Conservation (phyloP, 2,329 filamentous ascomycete species). For the Neoascochyta sp. region DNA sequence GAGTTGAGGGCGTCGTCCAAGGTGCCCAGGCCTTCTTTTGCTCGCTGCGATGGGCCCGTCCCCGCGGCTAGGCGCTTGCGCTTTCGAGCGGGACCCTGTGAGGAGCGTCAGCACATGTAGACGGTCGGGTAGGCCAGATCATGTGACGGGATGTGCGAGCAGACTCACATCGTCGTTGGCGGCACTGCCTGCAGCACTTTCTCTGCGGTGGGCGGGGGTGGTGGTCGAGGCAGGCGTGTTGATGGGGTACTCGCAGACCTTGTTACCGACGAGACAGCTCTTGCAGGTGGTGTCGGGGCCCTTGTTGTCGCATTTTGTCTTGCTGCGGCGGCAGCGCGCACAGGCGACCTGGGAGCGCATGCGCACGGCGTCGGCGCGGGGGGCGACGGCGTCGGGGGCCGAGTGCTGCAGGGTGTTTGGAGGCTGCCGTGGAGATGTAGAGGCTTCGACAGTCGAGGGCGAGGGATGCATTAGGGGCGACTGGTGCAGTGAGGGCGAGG, state of each 20-base stretch:
- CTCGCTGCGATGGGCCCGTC: constrained; percentile 37
- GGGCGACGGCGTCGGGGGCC: constrained; percentile 19
- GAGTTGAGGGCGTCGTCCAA: constrained; percentile 60
- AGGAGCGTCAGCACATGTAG: not conserved
- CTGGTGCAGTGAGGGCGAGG: constrained; percentile 18
- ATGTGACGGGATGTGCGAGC: too few relatives aligned
- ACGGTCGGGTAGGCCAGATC: not conserved
- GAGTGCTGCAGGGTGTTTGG: too few relatives aligned
- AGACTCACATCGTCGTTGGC: constrained; percentile 23
- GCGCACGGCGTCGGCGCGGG: constrained; percentile 27
- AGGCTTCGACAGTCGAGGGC: constrained; percentile 25
- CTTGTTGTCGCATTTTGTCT: constrained; percentile 82
- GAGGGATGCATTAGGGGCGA: constrained; percentile 24
- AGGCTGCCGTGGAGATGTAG: constrained; percentile 24
- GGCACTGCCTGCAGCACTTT: constrained; percentile 23
- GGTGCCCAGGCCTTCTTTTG: constrained; percentile 44
- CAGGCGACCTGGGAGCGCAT: constrained; percentile 81
- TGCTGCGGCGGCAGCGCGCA: constrained; percentile 69
- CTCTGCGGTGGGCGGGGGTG: constrained; percentile 42
- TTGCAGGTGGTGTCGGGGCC: constrained; percentile 69
- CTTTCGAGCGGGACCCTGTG: constrained; percentile 16
- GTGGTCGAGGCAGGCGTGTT: constrained; percentile 41
- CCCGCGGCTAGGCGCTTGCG: constrained; percentile 38
- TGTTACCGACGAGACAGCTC: constrained; percentile 66
- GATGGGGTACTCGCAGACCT: constrained; percentile 72